Evolutionary conservation across 176 grass and related monocot genomes (phyloP), one percentile per base, ranked within the genome.

Genomic region (Oryza longistaminata): DNA sequence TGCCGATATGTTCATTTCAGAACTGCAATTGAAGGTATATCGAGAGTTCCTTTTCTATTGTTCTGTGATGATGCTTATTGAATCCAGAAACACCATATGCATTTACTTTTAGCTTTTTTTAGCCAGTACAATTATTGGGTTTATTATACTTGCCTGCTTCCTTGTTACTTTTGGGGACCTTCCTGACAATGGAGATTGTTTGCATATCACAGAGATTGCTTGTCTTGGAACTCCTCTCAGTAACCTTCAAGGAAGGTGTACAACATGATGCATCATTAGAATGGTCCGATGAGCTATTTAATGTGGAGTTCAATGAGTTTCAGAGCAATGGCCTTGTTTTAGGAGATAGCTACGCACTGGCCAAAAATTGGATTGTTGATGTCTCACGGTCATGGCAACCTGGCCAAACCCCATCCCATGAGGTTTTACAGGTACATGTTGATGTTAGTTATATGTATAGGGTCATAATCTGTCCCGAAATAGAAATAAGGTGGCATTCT

Each of bases 211-310:
- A 98, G 93, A 87, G 96, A 79, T 68, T 98, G 65, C 52, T 98
- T 70, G 49, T 92, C 40, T 77, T 94, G 74, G 78, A 89, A 70
- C 75, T 98, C 29, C 65, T 87, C 62, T 90, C 91, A 2, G 61
- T 92, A 76, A 85, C 67, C 74, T 52, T 58, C 27, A 91, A 95
- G 46, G 71, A 91, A 76, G 74, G 46, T 35, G 21, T 58, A 53
- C 71, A 88, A 79, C 65, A 79, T 68, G 44, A 22, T 60, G 68
- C 11, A 58, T 72, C 44, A 44, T 67, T 93, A 50, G 66, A 82
- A 86, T 95, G 88, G 88, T 81, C 42, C 0, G 88, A 81, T 77
- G 93, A 96, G 72, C 22, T 98, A 81, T 98, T 92, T 81, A 73
- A 81, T 25, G 90, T 91, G 46, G 96, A 98, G 85, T 60, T 81